phyloP scores from a whole-genome alignment of 257 asterid genomes.

The Solanum chmielewskii region DNA sequence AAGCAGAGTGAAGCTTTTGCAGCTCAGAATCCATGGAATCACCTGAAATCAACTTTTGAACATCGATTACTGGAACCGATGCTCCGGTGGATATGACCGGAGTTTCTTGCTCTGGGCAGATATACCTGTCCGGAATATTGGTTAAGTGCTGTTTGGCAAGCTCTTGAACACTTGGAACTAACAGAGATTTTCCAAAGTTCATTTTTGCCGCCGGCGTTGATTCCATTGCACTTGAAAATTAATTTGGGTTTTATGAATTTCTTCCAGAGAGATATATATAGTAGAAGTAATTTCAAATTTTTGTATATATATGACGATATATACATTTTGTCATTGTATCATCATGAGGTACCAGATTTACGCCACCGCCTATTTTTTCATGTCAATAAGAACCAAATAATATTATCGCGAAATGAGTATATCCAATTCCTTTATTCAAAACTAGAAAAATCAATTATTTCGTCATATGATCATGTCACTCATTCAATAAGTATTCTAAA shows the following conservation, averaged over 20 bases:
- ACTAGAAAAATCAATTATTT: no score
- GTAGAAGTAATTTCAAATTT: background rate
- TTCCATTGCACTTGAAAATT: background rate
- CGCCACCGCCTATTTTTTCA: background rate
- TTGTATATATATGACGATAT: no score
- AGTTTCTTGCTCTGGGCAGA: constrained; percentile 11
- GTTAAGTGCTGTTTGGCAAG: constrained; percentile 15
- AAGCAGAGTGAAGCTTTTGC: constrained; percentile 38
- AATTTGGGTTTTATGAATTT: background rate
- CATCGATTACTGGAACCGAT: constrained; percentile 22
- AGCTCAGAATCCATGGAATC: constrained; percentile 13
- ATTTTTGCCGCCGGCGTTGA: background rate
- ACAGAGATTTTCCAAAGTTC: constrained; percentile 30
- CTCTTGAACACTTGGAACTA: constrained; percentile 47
- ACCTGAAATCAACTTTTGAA: constrained; percentile 13
- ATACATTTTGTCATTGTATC: background rate
- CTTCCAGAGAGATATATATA: background rate
- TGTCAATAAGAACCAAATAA: no score
- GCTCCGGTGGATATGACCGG: background rate
- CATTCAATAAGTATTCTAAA: no score
- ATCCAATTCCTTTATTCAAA: no score
- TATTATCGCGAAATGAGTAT: no score
- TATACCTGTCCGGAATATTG: constrained; percentile 26
- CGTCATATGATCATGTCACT: no score
- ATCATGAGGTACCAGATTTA: background rate